phyloP scores from a whole-genome alignment of 768 basidiomycete genomes.

The Tephrocybe sp. region DNA sequence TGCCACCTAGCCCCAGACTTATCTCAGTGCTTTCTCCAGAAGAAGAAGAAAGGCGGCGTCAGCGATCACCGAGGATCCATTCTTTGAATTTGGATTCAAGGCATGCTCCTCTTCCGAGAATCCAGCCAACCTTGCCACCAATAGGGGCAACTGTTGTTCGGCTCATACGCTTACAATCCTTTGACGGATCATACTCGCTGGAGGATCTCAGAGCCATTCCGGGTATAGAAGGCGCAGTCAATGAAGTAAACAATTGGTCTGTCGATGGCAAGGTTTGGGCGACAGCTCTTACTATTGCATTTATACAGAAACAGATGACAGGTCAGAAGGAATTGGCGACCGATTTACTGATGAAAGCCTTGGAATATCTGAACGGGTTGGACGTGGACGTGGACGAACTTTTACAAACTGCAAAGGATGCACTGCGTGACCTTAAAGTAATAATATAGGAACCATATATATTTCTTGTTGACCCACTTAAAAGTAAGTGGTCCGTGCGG shows the following conservation, averaged over 20 bases:
- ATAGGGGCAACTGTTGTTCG: constrained; percentile 28
- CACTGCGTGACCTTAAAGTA: neutral
- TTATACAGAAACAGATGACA: constrained; percentile 35
- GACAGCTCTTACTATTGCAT: constrained; percentile 48
- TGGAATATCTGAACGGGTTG: constrained; percentile 32
- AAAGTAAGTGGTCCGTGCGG: constrained; percentile 34
- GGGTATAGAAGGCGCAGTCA: constrained; percentile 29
- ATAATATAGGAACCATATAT: neutral
- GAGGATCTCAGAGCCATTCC: constrained; percentile 33
- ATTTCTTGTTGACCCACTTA: neutral
- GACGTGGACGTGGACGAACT: constrained; percentile 19
- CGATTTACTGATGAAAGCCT: constrained; percentile 40
- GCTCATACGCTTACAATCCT: constrained; percentile 38
- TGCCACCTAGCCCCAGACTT: constrained; percentile 19
- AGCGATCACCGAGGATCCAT: constrained; percentile 31
- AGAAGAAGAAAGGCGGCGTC: constrained; percentile 21
- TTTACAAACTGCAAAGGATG: constrained; percentile 12
- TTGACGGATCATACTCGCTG: constrained; percentile 50
- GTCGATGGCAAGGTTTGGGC: constrained; percentile 44
- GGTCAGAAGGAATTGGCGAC: constrained; percentile 42
- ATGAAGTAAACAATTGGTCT: constrained; percentile 27
- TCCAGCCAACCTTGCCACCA: neutral
- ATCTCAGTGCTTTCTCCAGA: constrained; percentile 23
- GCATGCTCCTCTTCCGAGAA: neutral
- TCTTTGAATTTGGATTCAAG: constrained; percentile 13